Percentiles rank a stretch among this genome's conserved stretches.
Evolutionary conservation across 1,139 yeast genomes (phyloP).

Genomic region (Zygoascus hellenicus): DNA sequence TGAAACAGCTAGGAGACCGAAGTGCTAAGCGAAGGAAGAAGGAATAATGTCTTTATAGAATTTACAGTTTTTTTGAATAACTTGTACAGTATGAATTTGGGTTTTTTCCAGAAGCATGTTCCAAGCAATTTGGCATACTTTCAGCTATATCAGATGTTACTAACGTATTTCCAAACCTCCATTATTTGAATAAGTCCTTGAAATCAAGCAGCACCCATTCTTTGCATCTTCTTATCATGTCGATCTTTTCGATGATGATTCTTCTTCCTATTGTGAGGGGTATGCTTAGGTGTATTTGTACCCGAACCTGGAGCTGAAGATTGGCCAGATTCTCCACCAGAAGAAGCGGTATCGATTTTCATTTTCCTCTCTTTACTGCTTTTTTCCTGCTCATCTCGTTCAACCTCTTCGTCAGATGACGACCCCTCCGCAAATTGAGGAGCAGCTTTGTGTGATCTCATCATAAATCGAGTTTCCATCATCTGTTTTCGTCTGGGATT

Average conservation of each 20-base stretch:
- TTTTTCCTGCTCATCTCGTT: not conserved
- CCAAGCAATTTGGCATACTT: too few relatives aligned
- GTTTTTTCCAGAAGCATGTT: too few relatives aligned
- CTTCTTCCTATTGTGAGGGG: constrained; percentile 9
- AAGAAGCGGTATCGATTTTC: not conserved
- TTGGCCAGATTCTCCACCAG: not conserved
- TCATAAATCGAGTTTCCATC: constrained; percentile 57
- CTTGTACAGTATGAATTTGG: too few relatives aligned
- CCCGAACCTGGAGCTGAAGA: constrained; percentile 4
- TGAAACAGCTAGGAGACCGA: constrained; percentile 18
- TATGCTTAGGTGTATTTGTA: constrained; percentile 4
- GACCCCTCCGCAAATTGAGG: constrained; percentile 11
- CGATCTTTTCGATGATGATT: constrained; percentile 10
- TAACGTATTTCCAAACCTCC: too few relatives aligned
- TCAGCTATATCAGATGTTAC: too few relatives aligned
- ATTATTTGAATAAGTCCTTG: too few relatives aligned
- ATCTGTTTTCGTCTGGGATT: constrained; percentile 46
- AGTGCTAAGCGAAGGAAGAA: constrained; percentile 24
- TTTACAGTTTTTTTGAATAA: too few relatives aligned
- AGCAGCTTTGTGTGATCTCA: constrained; percentile 20
- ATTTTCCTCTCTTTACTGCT: not conserved
- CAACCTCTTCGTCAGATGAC: not conserved
- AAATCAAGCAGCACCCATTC: constrained; percentile 10
- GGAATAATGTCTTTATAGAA: too few relatives aligned
- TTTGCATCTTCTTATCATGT: constrained; percentile 10